Percentiles rank a stretch among this genome's conserved stretches.
Evolutionary conservation across 345 rosid genomes (phyloP).

Genomic region (Raphanus raphanistrum): DNA sequence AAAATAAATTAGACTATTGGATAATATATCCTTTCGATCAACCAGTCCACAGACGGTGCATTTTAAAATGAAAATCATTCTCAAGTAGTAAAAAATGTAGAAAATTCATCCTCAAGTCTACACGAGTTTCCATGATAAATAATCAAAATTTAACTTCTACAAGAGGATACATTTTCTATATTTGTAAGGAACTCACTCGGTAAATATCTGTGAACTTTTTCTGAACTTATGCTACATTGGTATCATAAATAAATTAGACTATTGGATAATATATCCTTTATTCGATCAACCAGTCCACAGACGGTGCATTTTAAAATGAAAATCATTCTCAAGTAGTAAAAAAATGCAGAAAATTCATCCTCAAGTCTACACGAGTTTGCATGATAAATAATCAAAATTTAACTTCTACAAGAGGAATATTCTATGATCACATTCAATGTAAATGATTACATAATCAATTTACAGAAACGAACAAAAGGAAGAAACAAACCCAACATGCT

Average conservation of each 20-base stretch:
- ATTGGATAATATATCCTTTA: neutral
- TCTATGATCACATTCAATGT: neutral
- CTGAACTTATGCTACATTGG: neutral
- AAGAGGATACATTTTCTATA: too few relatives aligned
- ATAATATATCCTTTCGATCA: neutral
- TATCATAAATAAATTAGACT: neutral
- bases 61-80: neutral
- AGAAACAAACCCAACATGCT: conserved; percentile 10
- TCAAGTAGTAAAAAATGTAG: neutral
- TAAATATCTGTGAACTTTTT: neutral
- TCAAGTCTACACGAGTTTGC: neutral
- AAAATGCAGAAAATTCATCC: neutral
- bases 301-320: conserved; percentile 8
- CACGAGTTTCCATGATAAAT: neutral
- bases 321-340: neutral
- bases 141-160: neutral
- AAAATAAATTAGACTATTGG: neutral
- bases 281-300: conserved; percentile 6
- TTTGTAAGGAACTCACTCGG: too few relatives aligned
- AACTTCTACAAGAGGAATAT: neutral
- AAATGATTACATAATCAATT: conserved; percentile 16
- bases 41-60: conserved; percentile 10
- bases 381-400: neutral
- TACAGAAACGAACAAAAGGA: conserved; percentile 11
- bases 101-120: neutral